A percentile compares a stretch with the other conserved stretches of the same genome.
phyloP scores from a whole-genome alignment of 2,329 filamentous ascomycete genomes.

The Diaporthe vaccinii region DNA sequence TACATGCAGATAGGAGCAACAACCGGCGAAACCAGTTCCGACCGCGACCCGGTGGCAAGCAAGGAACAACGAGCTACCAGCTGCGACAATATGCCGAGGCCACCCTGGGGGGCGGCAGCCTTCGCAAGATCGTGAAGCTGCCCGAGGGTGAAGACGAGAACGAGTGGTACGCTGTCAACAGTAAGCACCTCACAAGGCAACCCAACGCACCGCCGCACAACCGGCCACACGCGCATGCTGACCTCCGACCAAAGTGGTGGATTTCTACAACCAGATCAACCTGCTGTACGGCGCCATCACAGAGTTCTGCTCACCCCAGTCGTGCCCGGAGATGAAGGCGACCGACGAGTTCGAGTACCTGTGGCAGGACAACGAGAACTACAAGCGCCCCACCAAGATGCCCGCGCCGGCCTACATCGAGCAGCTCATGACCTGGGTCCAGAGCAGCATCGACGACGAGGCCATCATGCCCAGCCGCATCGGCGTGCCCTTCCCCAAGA shows the following conservation, averaged over 20 bases:
- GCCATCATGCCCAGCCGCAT: constrained; percentile 94
- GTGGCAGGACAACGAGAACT: constrained; percentile 96
- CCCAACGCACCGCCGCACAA: not conserved
- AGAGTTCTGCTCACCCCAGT: constrained; percentile 97
- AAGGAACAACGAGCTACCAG: constrained; percentile 88
- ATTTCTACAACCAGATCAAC: constrained; percentile 99
- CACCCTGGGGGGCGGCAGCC: constrained; percentile 91
- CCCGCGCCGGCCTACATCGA: constrained; percentile 97
- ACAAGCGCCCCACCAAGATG: constrained; percentile 98
- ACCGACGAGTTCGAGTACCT: constrained; percentile 99
- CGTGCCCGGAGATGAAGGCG: constrained; percentile 99
- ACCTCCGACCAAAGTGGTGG: constrained; percentile 78
- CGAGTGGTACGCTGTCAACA: constrained; percentile 98
- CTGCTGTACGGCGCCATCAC: constrained; percentile 98
- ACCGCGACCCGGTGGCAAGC: constrained; percentile 85
- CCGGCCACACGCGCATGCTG: not conserved
- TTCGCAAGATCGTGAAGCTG: constrained; percentile 96
- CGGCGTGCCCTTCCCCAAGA: constrained; percentile 94
- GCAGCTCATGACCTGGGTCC: constrained; percentile 97
- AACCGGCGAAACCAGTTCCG: constrained; percentile 93
- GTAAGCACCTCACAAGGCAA: constrained; percentile 65
- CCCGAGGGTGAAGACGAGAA: constrained; percentile 98
- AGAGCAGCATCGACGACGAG: constrained; percentile 95
- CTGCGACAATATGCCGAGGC: constrained; percentile 98
- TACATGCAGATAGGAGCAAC: constrained; percentile 74